These are phyloP conservation scores for Lichina pygmaea DNA, from an alignment of 495 filamentous ascomycete species.

Conservation along the genomic window DNA sequence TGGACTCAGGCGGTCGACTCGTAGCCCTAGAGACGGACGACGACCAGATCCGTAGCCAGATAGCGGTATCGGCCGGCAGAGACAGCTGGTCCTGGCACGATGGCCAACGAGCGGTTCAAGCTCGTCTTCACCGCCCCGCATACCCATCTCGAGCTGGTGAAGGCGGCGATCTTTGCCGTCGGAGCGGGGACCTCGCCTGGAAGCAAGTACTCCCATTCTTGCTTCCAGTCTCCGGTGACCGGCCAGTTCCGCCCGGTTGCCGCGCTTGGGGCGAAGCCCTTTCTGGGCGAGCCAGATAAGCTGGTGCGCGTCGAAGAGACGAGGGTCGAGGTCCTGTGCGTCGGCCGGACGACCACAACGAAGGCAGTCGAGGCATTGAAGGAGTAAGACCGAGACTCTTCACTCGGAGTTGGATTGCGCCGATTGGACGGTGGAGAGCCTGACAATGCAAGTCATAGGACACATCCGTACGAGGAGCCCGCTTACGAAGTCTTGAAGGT, in stretches of 20 bases:
- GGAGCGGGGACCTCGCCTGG: conserved; percentile 34
- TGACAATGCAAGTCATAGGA: conserved; percentile 1
- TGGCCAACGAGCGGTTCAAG: conserved; percentile 9
- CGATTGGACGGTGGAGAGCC: not conserved
- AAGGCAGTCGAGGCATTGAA: conserved; percentile 31
- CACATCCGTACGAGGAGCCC: conserved; percentile 58
- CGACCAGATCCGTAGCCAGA: too few species aligned
- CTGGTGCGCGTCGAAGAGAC: conserved; percentile 24
- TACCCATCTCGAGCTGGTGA: conserved; percentile 20
- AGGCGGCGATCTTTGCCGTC: conserved; percentile 33
- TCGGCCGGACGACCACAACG: conserved; percentile 14
- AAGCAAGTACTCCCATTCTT: conserved; percentile 30
- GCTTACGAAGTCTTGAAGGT: conserved; percentile 49
- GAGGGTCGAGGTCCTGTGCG: conserved; percentile 25
- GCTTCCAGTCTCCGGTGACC: conserved; percentile 24
- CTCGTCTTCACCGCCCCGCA: conserved; percentile 32
- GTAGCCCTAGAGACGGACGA: too few species aligned
- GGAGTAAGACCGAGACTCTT: conserved; percentile 9
- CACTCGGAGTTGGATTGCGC: not conserved
- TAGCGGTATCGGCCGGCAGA: too few species aligned
- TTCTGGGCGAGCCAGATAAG: conserved; percentile 23
- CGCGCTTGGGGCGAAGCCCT: conserved; percentile 21
- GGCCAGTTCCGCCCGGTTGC: conserved; percentile 32
- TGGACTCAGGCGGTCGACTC: too few species aligned
- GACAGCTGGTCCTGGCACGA: too few species aligned